These are phyloP conservation scores for Geosmithia flava DNA, from an alignment of 2,329 filamentous ascomycete genomes.

Conservation along the genomic window DNA sequence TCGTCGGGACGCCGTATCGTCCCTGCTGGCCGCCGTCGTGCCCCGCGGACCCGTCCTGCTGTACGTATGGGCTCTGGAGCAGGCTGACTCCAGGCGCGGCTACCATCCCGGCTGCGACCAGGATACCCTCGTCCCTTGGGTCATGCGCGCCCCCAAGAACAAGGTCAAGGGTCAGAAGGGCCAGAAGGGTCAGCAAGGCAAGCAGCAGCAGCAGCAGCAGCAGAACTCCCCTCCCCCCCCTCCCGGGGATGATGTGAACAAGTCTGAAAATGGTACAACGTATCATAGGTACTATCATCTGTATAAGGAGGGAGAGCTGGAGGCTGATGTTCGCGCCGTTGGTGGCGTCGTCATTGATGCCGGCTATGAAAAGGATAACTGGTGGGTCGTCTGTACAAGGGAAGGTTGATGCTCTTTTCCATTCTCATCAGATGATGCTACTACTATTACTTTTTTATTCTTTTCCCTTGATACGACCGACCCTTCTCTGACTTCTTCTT, in stretches of 20 bases:
- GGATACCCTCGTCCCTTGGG: constrained; percentile 95
- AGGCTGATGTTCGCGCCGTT: constrained; percentile 61
- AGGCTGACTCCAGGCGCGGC: constrained; percentile 71
- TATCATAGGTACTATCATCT: constrained; percentile 93
- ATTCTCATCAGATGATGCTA: not conserved
- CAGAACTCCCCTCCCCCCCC: too few relatives aligned
- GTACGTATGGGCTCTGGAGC: constrained; percentile 94
- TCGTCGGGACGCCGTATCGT: constrained; percentile 58
- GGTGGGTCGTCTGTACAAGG: constrained; percentile 65
- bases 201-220: too few relatives aligned
- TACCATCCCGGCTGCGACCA: constrained; percentile 79
- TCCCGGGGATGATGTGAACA: too few relatives aligned
- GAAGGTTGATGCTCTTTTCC: constrained; percentile 4
- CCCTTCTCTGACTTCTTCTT: too few relatives aligned
- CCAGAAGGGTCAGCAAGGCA: too few relatives aligned
- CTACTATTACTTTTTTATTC: too few relatives aligned
- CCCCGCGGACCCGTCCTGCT: constrained; percentile 57
- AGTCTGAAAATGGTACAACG: constrained; percentile 33
- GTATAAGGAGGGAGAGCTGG: constrained; percentile 76
- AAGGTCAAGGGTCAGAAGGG: constrained; percentile 12
- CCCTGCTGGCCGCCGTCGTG: constrained; percentile 56
- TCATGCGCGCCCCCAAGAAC: constrained; percentile 36
- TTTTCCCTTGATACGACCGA: too few relatives aligned
- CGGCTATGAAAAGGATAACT: constrained; percentile 96
- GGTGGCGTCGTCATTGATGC: constrained; percentile 65